phyloP scores from a whole-genome alignment of 768 basidiomycete species.

The Coprinopsis marcescibilis region DNA sequence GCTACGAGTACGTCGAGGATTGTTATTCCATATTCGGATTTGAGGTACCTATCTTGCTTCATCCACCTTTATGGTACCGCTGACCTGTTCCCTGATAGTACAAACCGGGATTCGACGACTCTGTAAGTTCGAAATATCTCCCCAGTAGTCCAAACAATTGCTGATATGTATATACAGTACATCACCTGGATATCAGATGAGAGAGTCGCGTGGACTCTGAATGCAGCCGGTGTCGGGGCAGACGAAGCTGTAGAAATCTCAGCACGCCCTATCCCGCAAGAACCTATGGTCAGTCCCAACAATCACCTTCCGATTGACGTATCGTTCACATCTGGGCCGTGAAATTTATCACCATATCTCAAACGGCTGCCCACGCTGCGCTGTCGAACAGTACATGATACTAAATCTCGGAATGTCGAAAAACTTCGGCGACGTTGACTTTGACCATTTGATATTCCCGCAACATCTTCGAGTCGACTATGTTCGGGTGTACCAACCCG shows the following conservation, averaged over 20 bases:
- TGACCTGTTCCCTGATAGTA: slow-evolving; percentile 25
- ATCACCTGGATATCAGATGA: slow-evolving; percentile 75
- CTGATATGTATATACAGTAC: slow-evolving; percentile 43
- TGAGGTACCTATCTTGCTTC: slow-evolving; percentile 38
- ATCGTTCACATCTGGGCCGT: too few species aligned
- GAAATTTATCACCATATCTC: too few species aligned
- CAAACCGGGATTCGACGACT: slow-evolving; percentile 55
- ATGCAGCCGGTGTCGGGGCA: slow-evolving; percentile 56
- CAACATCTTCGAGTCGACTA: slow-evolving; percentile 36
- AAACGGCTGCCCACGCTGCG: not conserved
- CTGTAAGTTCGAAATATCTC: too few species aligned
- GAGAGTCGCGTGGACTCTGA: slow-evolving; percentile 65
- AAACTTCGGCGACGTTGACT: slow-evolving; percentile 70
- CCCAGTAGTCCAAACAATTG: too few species aligned
- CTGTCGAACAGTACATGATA: slow-evolving; percentile 59
- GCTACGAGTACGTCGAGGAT: slow-evolving; percentile 52
- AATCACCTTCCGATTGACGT: too few species aligned
- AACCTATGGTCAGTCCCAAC: slow-evolving; percentile 74
- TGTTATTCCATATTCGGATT: slow-evolving; percentile 76
- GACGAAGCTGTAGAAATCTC: slow-evolving; percentile 56
- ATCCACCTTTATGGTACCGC: slow-evolving; percentile 1
- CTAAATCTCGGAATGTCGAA: slow-evolving; percentile 75
- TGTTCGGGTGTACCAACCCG: slow-evolving; percentile 63
- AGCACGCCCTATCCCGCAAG: slow-evolving; percentile 60
- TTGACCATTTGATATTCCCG: slow-evolving; percentile 61